Percentiles rank a stretch among this genome's conserved stretches.
Conservation (phyloP, 1,139 yeast species). For the Candida pseudoviswanathii region DNA sequence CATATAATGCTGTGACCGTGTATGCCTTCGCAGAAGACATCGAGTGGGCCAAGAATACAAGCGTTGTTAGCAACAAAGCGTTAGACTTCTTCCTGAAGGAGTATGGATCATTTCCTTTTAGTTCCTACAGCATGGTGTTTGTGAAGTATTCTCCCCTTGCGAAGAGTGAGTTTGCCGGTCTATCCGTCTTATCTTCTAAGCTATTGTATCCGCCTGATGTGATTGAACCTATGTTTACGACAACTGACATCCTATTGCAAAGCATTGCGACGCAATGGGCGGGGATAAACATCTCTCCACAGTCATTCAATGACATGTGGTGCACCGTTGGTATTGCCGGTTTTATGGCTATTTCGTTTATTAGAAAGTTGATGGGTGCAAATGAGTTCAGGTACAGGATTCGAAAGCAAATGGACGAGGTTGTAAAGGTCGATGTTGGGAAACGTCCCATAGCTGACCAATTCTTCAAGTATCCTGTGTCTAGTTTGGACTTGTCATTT, state of each 20-base stretch:
- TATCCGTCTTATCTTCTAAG: slow-evolving; percentile 65
- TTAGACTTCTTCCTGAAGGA: slow-evolving; percentile 84
- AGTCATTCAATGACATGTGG: slow-evolving; percentile 85
- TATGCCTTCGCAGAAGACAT: slow-evolving; percentile 61
- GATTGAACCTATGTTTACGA: slow-evolving; percentile 76
- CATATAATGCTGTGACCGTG: slow-evolving; percentile 47
- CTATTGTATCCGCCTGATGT: slow-evolving; percentile 74
- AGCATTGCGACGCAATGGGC: slow-evolving; percentile 91
- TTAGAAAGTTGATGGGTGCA: slow-evolving; percentile 72
- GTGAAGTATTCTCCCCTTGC: slow-evolving; percentile 51
- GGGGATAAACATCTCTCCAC: slow-evolving; percentile 88
- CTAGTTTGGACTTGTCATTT: slow-evolving; percentile 60
- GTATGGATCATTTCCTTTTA: slow-evolving; percentile 91
- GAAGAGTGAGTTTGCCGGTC: slow-evolving; percentile 69
- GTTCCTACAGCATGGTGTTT: slow-evolving; percentile 77
- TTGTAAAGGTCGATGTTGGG: slow-evolving; percentile 77
- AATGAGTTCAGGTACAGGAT: slow-evolving; percentile 79
- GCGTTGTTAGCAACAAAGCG: slow-evolving; percentile 74
- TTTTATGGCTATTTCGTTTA: slow-evolving; percentile 78
- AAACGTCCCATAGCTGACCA: slow-evolving; percentile 79
- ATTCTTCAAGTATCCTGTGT: slow-evolving; percentile 66
- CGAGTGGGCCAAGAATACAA: slow-evolving; percentile 69
- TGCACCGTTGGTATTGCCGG: slow-evolving; percentile 83
- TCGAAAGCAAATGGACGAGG: slow-evolving; percentile 62
- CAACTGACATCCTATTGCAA: slow-evolving; percentile 68